phyloP scores from a whole-genome alignment of 2,329 filamentous ascomycete genomes.

The Alternaria triticina region DNA sequence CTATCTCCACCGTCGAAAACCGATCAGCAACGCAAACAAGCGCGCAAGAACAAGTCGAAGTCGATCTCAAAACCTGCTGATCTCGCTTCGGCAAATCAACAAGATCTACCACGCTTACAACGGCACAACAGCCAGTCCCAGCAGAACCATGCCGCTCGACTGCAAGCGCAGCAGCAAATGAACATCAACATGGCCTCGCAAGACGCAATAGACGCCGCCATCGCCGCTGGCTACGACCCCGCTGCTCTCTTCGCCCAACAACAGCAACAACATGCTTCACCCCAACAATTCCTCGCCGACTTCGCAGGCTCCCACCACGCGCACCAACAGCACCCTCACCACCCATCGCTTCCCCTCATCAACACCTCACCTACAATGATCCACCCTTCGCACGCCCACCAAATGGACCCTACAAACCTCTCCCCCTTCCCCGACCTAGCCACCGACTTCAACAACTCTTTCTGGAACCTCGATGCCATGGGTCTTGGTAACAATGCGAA shows the following conservation, averaged over 20 bases:
- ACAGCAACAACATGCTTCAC: constrained; percentile 28
- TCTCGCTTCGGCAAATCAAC: constrained; percentile 26
- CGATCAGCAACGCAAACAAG: constrained; percentile 57
- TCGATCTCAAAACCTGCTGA: constrained; percentile 38
- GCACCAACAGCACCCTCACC: constrained; percentile 45
- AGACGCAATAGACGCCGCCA: constrained; percentile 34
- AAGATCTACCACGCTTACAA: constrained; percentile 31
- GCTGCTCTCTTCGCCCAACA: constrained; percentile 34
- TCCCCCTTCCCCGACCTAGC: constrained; percentile 44
- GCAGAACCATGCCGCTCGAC: constrained; percentile 30
- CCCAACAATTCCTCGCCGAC: constrained; percentile 52
- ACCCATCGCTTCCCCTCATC: constrained; percentile 49
- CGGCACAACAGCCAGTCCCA: constrained; percentile 29
- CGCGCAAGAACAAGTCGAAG: constrained; percentile 53
- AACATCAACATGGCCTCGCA: constrained; percentile 39
- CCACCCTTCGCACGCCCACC: constrained; percentile 37
- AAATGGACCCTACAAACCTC: constrained; percentile 30
- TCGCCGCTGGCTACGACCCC: constrained; percentile 38
- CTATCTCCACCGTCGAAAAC: constrained; percentile 67
- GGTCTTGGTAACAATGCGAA: constrained; percentile 27
- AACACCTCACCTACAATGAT: constrained; percentile 39
- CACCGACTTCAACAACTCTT: constrained; percentile 38
- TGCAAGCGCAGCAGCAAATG: constrained; percentile 40
- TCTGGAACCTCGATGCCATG: constrained; percentile 45
- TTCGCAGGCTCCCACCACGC: constrained; percentile 52